These are phyloP conservation scores for Grosmannia huntii DNA, from an alignment of 2,329 filamentous ascomycete genomes.

Conservation along the genomic window DNA sequence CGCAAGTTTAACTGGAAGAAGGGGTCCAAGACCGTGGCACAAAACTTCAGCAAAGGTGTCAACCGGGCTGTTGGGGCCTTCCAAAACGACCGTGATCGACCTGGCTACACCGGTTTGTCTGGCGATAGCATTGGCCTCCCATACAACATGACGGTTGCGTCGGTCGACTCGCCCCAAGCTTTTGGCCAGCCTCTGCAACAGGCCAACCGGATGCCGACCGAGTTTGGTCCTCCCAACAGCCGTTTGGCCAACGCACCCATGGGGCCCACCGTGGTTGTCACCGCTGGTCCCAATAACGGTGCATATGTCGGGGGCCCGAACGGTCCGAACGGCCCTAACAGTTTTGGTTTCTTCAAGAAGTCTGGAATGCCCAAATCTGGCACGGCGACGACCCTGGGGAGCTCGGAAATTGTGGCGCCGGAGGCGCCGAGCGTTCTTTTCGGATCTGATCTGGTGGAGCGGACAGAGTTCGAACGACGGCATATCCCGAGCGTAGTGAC, in stretches of 20 bases:
- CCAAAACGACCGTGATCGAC: conserved; percentile 41
- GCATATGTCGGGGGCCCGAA: not conserved
- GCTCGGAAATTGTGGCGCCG: conserved; percentile 13
- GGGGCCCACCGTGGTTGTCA: not conserved
- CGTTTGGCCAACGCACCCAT: not conserved
- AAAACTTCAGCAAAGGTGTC: conserved; percentile 86
- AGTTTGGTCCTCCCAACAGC: conserved; percentile 5
- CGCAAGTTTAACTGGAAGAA: conserved; percentile 99
- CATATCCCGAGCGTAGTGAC: conserved; percentile 85
- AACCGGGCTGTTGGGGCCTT: conserved; percentile 78
- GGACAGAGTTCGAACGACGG: conserved; percentile 77
- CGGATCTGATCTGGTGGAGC: conserved; percentile 75
- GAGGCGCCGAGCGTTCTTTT: conserved; percentile 57
- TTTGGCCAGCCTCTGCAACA: conserved; percentile 16
- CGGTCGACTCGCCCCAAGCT: conserved; percentile 34
- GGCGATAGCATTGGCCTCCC: conserved; percentile 56
- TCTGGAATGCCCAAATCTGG: conserved; percentile 38
- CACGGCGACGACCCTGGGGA: conserved; percentile 20
- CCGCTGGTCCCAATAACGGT: not conserved
- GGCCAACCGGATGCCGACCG: conserved; percentile 14
- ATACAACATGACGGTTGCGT: conserved; percentile 53
- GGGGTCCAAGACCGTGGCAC: conserved; percentile 83
- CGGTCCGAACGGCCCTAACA: conserved; percentile 26
- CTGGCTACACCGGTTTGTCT: conserved; percentile 38
- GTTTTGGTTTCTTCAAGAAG: conserved; percentile 61